Evolutionary conservation across 257 asterid species (phyloP).

Genomic region (Penstemon eatonii): DNA sequence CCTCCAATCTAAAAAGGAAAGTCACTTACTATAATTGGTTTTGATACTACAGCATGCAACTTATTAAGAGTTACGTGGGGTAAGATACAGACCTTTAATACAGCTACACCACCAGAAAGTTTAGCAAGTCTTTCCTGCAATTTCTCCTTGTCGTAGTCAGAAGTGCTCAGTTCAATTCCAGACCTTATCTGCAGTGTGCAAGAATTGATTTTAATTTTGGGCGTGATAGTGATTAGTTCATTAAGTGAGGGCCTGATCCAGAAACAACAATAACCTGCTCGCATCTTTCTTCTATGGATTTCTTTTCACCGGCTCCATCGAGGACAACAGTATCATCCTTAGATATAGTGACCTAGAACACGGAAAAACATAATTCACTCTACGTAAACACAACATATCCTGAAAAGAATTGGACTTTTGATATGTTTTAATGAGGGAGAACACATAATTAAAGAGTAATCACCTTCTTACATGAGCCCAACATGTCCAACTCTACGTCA

Average conservation of each 20-base stretch:
- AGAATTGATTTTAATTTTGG: not conserved
- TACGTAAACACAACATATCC: no score
- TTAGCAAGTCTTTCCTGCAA: slow-evolving; percentile 91
- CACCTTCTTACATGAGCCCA: slow-evolving; percentile 94
- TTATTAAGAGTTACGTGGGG: not conserved
- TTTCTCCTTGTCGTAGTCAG: slow-evolving; percentile 94
- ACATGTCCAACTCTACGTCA: slow-evolving; percentile 74
- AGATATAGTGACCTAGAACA: slow-evolving; percentile 69
- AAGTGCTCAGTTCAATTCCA: slow-evolving; percentile 71
- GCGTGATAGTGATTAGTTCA: not conserved
- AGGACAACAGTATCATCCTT: slow-evolving; percentile 92
- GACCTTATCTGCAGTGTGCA: slow-evolving; percentile 60
- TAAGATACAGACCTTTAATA: slow-evolving; percentile 59
- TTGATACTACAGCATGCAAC: not conserved
- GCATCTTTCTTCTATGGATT: slow-evolving; percentile 78
- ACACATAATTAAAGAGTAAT: no score
- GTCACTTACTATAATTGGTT: not conserved
- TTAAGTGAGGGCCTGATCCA: no score
- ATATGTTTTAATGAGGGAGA: no score
- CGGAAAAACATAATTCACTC: not conserved
- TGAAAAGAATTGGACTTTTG: no score
- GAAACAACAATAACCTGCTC: slow-evolving; percentile 60
- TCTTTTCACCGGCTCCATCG: slow-evolving; percentile 92
- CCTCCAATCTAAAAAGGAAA: slow-evolving; percentile 76
- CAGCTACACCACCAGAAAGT: slow-evolving; percentile 97